These are phyloP conservation scores for Neofusicoccum sp. DNA, from an alignment of 2,329 filamentous ascomycete genomes.

Conservation along the genomic window DNA sequence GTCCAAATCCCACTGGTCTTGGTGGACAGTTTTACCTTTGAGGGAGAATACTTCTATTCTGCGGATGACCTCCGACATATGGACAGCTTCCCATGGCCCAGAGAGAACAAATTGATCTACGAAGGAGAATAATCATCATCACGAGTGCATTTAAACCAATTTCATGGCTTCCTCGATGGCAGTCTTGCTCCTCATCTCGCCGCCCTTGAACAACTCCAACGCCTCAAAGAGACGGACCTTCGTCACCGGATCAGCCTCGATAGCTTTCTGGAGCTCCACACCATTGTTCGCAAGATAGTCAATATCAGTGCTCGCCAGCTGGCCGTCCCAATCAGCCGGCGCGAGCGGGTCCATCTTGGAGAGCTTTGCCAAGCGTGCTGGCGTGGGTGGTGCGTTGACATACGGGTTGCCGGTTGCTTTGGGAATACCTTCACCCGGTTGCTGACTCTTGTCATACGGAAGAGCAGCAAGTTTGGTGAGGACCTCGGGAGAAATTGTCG, in stretches of 20 bases:
- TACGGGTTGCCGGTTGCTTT: slow-evolving; percentile 43
- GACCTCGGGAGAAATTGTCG: slow-evolving; percentile 44
- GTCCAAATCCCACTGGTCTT: not conserved
- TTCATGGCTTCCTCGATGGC: slow-evolving; percentile 38
- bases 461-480: slow-evolving; percentile 41
- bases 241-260: slow-evolving; percentile 40
- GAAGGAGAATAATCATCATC: not conserved
- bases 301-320: slow-evolving; percentile 39
- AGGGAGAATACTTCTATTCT: not conserved
- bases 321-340: slow-evolving; percentile 39
- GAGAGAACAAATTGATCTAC: not conserved
- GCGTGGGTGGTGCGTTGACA: slow-evolving; percentile 32
- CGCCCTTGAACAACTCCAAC: slow-evolving; percentile 42
- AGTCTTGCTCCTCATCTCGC: slow-evolving; percentile 39
- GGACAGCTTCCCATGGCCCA: not conserved
- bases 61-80: not conserved
- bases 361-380: slow-evolving; percentile 38
- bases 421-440: slow-evolving; percentile 39
- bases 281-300: slow-evolving; percentile 51
- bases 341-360: slow-evolving; percentile 42
- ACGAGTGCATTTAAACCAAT: slow-evolving; percentile 20
- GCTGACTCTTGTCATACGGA: slow-evolving; percentile 37
- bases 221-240: slow-evolving; percentile 41
- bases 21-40: not conserved
- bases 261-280: slow-evolving; percentile 43